These are phyloP conservation scores for Hamamelis virginiana DNA, from an alignment of 164 flowering plant genomes.

Conservation along the genomic window DNA sequence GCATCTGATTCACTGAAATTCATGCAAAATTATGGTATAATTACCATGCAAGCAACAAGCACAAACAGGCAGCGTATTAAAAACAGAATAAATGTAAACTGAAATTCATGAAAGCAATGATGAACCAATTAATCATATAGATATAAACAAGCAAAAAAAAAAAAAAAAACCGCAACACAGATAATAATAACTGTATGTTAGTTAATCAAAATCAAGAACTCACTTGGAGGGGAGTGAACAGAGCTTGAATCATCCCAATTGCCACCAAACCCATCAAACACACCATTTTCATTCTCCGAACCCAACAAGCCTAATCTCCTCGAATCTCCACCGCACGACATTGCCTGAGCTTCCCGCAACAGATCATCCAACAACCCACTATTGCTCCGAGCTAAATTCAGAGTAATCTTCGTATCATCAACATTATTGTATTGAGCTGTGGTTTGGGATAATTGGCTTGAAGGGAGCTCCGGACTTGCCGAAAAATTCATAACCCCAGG, in stretches of 20 bases:
- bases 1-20: neutral
- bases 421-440: neutral
- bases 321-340: constrained; percentile 10
- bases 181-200: constrained; percentile 10
- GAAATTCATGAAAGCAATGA: neutral
- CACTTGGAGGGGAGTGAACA: neutral
- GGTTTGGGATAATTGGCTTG: constrained; percentile 16
- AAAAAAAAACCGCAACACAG: too few relatives aligned
- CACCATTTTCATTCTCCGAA: constrained; percentile 12
- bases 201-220: neutral
- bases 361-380: constrained; percentile 49
- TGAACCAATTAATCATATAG: neutral
- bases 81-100: neutral
- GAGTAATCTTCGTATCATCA: neutral
- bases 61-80: neutral
- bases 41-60: neutral
- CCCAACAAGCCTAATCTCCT: constrained; percentile 3
- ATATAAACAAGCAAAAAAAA: constrained; percentile 12
- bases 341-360: constrained; percentile 35
- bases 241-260: constrained; percentile 23
- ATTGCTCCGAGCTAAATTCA: constrained; percentile 4
- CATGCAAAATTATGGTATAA: neutral
- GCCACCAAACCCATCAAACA: constrained; percentile 12
- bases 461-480: constrained; percentile 27
- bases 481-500: constrained; percentile 9